phyloP scores from a whole-genome alignment of 305 asterid species.

The Caryopteris hybrid region DNA sequence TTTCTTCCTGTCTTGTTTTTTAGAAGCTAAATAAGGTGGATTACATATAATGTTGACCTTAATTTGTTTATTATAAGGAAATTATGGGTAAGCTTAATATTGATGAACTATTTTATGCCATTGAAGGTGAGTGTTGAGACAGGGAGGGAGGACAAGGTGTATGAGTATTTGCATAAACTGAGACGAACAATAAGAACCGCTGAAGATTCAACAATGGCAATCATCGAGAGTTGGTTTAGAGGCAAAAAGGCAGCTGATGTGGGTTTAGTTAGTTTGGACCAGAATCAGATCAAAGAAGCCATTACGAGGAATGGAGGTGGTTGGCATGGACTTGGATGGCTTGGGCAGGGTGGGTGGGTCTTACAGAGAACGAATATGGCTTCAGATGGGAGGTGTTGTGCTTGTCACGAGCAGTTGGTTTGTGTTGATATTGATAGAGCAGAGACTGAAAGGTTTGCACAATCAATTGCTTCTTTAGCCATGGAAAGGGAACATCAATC shows the following conservation, averaged over 20 bases:
- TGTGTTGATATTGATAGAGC: constrained; percentile 71
- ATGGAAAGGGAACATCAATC: constrained; percentile 72
- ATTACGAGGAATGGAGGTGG: constrained; percentile 76
- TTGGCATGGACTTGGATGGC: constrained; percentile 97
- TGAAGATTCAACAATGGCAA: constrained; percentile 52
- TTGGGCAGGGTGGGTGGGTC: constrained; percentile 78
- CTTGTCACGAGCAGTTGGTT: constrained; percentile 58
- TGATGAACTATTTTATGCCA: neutral
- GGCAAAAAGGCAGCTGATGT: constrained; percentile 47
- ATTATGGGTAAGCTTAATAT: neutral
- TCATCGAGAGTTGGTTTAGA: constrained; percentile 65
- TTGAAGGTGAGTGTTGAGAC: constrained; percentile 67
- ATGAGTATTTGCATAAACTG: constrained; percentile 78
- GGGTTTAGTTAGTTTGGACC: constrained; percentile 36
- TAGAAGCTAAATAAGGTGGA: neutral
- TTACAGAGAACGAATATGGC: constrained; percentile 41
- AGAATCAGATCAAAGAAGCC: constrained; percentile 50
- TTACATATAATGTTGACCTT: neutral
- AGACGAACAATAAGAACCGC: constrained; percentile 49
- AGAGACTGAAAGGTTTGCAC: constrained; percentile 73
- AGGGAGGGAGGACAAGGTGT: constrained; percentile 58
- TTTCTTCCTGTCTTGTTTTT: neutral
- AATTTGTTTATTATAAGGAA: neutral
- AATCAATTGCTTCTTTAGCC: constrained; percentile 80
- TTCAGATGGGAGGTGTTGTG: constrained; percentile 53